Conservation (phyloP, 2,329 filamentous ascomycete genomes). For the Alternaria sp. region DNA sequence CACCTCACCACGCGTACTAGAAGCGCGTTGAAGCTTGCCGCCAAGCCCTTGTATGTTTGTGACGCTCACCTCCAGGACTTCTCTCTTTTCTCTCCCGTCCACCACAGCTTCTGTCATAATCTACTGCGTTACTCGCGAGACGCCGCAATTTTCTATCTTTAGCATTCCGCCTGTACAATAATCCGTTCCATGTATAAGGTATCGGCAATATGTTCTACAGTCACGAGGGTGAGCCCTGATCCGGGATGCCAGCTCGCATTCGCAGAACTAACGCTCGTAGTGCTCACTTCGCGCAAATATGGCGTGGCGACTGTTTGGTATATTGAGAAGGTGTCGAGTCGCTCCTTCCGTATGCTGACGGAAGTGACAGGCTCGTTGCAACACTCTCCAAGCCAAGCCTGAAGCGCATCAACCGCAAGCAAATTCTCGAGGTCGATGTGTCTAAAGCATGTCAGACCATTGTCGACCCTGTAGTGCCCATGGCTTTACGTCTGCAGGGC, state of each 20-base stretch:
- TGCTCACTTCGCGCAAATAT: constrained; percentile 86
- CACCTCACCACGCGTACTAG: constrained; percentile 33
- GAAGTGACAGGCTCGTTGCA: constrained; percentile 77
- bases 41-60: constrained; percentile 20
- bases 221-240: constrained; percentile 76
- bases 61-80: constrained; percentile 8
- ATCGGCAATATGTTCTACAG: constrained; percentile 83
- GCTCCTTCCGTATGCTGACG: constrained; percentile 32
- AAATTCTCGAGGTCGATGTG: constrained; percentile 88
- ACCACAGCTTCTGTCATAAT: background rate
- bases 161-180: constrained; percentile 5
- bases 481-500: constrained; percentile 88
- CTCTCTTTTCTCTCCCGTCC: background rate
- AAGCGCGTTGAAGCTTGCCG: constrained; percentile 27
- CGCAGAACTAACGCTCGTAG: constrained; percentile 51
- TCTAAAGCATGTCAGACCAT: constrained; percentile 89
- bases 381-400: constrained; percentile 77
- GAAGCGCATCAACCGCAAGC: constrained; percentile 80
- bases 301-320: constrained; percentile 96
- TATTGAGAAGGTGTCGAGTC: constrained; percentile 36
- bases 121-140: background rate
- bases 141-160: constrained; percentile 11
- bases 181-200: constrained; percentile 22
- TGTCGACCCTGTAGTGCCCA: constrained; percentile 80
- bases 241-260: constrained; percentile 6